Percentiles rank a stretch among this genome's conserved stretches.
These are phyloP conservation scores for Pyronema omphalodes DNA, from an alignment of 495 filamentous ascomycete species.

Conservation along the genomic window DNA sequence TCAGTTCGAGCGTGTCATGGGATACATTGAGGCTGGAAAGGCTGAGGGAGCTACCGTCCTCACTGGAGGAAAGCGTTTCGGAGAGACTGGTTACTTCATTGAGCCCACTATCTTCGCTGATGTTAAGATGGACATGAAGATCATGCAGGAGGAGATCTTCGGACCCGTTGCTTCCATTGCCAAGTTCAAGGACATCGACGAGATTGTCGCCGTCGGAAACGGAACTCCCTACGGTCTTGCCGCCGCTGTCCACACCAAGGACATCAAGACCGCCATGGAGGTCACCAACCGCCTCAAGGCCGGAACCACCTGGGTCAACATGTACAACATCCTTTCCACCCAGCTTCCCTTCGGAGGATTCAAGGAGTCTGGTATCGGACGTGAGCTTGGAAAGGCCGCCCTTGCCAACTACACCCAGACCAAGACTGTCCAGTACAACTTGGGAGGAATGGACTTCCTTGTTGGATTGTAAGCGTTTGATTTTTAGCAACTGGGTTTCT, in stretches of 20 bases:
- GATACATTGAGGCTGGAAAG: slow-evolving; percentile 85
- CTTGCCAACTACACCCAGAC: slow-evolving; percentile 79
- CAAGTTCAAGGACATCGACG: slow-evolving; percentile 83
- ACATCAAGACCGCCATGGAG: slow-evolving; percentile 83
- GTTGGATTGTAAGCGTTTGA: too few relatives aligned
- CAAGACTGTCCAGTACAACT: slow-evolving; percentile 39
- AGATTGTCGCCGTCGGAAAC: slow-evolving; percentile 68
- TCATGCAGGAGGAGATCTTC: slow-evolving; percentile 97
- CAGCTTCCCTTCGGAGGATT: slow-evolving; percentile 66
- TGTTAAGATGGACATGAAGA: slow-evolving; percentile 84
- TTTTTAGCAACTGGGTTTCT: too few relatives aligned
- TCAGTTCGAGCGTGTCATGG: slow-evolving; percentile 96
- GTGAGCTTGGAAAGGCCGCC: slow-evolving; percentile 85
- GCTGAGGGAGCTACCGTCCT: slow-evolving; percentile 70
- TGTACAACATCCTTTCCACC: slow-evolving; percentile 71
- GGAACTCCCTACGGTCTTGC: slow-evolving; percentile 72
- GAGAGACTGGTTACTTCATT: slow-evolving; percentile 89
- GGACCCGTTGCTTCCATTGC: slow-evolving; percentile 83
- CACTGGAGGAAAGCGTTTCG: slow-evolving; percentile 71
- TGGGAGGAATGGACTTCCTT: slow-evolving; percentile 21
- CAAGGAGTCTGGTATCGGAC: slow-evolving; percentile 85
- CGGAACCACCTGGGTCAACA: slow-evolving; percentile 94
- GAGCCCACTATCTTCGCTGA: slow-evolving; percentile 92
- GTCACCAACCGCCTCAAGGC: slow-evolving; percentile 66
- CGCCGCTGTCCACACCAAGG: slow-evolving; percentile 77